phyloP scores from a whole-genome alignment of 495 filamentous ascomycete genomes.

The Amorphotheca resinae region DNA sequence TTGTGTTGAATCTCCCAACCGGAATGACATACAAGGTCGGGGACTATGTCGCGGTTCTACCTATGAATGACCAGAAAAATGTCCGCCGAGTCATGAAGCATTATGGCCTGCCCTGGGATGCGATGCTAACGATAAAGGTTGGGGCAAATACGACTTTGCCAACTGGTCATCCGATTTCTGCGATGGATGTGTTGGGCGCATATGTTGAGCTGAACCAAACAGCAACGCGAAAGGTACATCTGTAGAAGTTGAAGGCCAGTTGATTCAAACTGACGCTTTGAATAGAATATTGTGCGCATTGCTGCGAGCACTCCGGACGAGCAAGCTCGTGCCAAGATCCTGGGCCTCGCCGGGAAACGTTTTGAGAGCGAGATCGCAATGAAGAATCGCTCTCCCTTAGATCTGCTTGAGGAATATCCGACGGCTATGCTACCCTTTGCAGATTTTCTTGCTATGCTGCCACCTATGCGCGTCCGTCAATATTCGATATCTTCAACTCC shows the following conservation, averaged over 20 bases:
- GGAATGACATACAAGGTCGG: constrained; percentile 57
- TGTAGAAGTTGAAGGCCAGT: background rate
- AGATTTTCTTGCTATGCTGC: constrained; percentile 54
- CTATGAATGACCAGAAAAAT: constrained; percentile 49
- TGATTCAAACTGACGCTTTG: constrained; percentile 16
- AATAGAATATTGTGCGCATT: constrained; percentile 31
- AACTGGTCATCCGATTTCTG: constrained; percentile 43
- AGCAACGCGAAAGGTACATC: constrained; percentile 33
- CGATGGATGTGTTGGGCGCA: constrained; percentile 46
- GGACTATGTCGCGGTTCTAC: constrained; percentile 65
- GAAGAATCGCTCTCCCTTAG: constrained; percentile 50
- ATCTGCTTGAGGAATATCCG: constrained; percentile 49
- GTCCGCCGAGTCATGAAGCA: constrained; percentile 41
- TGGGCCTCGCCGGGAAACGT: constrained; percentile 32
- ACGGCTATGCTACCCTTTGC: constrained; percentile 43
- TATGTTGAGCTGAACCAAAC: constrained; percentile 66
- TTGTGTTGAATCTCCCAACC: constrained; percentile 52
- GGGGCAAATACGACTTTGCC: constrained; percentile 42
- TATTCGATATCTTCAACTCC: constrained; percentile 76
- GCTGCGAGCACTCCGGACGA: constrained; percentile 29
- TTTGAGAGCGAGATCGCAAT: constrained; percentile 40
- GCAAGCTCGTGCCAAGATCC: constrained; percentile 29
- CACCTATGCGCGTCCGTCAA: constrained; percentile 61
- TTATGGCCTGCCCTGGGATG: constrained; percentile 50
- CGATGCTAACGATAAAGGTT: constrained; percentile 34